phyloP scores from a whole-genome alignment of 179 eudicot species.

The Corrigiola litoralis region DNA sequence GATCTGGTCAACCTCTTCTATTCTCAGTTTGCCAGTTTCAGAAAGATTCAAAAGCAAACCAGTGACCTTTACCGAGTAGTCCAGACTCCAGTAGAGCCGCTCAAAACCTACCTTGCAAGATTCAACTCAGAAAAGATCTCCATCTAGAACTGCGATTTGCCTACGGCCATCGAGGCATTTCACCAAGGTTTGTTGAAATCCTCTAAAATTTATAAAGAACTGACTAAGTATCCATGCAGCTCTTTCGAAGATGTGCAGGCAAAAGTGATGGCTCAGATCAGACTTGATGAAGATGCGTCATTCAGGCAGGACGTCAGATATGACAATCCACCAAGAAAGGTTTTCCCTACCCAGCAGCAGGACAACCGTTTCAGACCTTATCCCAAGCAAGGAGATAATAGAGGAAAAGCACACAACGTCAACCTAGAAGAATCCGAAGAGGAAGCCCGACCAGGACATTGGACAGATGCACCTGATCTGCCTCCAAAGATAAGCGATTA shows the following conservation, averaged over 20 bases:
- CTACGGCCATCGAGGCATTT: neutral
- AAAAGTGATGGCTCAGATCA: neutral
- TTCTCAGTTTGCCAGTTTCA: neutral
- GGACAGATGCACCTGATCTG: too few relatives aligned
- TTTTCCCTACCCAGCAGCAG: too few relatives aligned
- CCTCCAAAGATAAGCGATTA: too few relatives aligned
- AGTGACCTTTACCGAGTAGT: neutral
- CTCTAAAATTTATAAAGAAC: neutral
- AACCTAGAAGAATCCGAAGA: neutral
- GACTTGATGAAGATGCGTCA: neutral
- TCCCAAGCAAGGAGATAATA: too few relatives aligned
- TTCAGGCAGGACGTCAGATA: too few relatives aligned
- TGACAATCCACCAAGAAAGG: too few relatives aligned
- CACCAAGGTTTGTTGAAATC: neutral
- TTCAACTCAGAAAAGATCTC: neutral
- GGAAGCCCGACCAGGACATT: neutral
- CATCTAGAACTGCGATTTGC: neutral
- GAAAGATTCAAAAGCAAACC: neutral
- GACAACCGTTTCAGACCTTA: too few relatives aligned
- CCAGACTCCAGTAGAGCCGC: neutral
- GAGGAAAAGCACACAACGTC: neutral
- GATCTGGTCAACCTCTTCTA: neutral
- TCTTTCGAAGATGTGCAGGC: neutral
- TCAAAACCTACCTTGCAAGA: too few relatives aligned
- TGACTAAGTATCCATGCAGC: neutral